phyloP scores from a whole-genome alignment of 768 basidiomycete genomes.

The Boletus reticulatus region DNA sequence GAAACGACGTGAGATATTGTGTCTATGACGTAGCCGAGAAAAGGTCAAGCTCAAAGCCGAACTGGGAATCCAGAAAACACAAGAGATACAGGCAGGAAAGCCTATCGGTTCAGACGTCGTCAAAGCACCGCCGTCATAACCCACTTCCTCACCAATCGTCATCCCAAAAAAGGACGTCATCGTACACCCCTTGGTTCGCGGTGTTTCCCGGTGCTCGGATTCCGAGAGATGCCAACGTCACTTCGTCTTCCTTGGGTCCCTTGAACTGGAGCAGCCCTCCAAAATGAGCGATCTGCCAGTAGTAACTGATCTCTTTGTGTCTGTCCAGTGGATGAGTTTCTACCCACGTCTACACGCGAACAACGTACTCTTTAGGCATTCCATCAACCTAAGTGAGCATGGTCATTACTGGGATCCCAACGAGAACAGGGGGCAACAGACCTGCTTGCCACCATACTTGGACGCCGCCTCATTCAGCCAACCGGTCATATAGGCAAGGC shows the following conservation, averaged over 20 bases:
- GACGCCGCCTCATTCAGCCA: conserved; percentile 14
- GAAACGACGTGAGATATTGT: no score
- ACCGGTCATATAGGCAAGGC: not conserved
- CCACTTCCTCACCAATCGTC: conserved; percentile 1
- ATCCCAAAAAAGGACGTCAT: not conserved
- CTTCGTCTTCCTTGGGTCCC: not conserved
- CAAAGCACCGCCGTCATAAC: not conserved
- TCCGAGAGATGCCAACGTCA: not conserved
- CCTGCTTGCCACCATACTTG: conserved; percentile 20
- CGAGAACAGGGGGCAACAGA: not conserved
- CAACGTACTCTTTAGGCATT: not conserved
- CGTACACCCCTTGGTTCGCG: not conserved
- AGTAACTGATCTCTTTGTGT: not conserved
- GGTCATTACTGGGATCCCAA: not conserved
- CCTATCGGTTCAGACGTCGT: no score
- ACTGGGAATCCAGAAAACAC: no score
- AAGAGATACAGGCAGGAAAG: no score
- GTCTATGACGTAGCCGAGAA: no score
- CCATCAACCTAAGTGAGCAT: not conserved
- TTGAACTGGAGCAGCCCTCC: not conserved
- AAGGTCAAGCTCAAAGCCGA: no score
- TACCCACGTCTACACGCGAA: no score
- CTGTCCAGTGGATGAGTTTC: not conserved
- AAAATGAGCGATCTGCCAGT: not conserved
- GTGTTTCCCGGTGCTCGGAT: not conserved